Percentiles rank a stretch among this genome's conserved stretches.
Conservation (phyloP, 345 rosid genomes). For the Barbarea vulgaris region DNA sequence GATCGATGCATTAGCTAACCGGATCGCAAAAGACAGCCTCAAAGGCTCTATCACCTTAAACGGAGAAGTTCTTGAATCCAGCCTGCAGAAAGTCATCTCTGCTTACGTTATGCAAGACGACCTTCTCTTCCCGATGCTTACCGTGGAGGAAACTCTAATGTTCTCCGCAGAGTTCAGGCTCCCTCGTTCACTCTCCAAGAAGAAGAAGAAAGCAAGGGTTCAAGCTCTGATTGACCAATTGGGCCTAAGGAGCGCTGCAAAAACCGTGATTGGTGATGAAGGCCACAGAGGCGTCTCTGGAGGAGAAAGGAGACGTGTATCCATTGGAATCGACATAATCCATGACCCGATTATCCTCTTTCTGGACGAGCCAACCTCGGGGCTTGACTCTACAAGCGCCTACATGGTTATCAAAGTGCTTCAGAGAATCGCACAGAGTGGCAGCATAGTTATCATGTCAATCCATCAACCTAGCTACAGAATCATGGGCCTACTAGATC, state of each 20-base stretch:
- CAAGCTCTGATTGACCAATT: constrained; percentile 87
- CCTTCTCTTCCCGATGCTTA: constrained; percentile 90
- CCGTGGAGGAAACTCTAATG: constrained; percentile 91
- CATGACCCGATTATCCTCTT: constrained; percentile 89
- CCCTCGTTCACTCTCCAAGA: constrained; percentile 76
- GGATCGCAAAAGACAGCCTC: constrained; percentile 77
- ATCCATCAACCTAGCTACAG: constrained; percentile 95
- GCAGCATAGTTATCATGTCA: constrained; percentile 92
- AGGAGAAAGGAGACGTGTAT: constrained; percentile 89
- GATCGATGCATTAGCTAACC: constrained; percentile 82
- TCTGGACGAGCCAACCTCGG: constrained; percentile 95
- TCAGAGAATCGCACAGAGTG: constrained; percentile 83
- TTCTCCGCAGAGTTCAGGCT: constrained; percentile 94
- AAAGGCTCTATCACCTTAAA: constrained; percentile 76
- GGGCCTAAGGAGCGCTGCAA: constrained; percentile 70
- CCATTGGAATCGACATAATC: constrained; percentile 75
- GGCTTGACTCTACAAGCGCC: constrained; percentile 92
- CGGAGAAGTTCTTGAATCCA: constrained; percentile 72
- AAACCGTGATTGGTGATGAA: constrained; percentile 91
- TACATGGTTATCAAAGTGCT: constrained; percentile 92
- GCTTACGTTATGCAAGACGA: constrained; percentile 98
- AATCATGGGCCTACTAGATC: constrained; percentile 72
- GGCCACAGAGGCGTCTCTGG: constrained; percentile 95
- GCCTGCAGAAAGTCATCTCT: constrained; percentile 77
- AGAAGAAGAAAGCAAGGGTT: constrained; percentile 73